These are phyloP conservation scores for Carallia brachiata DNA, from an alignment of 345 rosid species.

Conservation along the genomic window DNA sequence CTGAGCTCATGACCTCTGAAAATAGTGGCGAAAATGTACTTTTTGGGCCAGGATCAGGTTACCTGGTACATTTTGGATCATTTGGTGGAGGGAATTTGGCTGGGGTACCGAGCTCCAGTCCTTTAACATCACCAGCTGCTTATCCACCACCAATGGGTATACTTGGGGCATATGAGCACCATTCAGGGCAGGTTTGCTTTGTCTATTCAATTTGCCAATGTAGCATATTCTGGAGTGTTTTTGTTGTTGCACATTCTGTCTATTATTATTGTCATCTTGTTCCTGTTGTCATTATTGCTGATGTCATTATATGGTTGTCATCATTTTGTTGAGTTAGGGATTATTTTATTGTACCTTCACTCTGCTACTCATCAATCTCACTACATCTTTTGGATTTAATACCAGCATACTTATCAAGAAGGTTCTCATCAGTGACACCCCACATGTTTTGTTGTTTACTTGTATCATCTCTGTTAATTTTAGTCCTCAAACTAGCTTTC, in stretches of 20 bases:
- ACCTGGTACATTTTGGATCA: constrained; percentile 48
- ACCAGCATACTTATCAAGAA: no score
- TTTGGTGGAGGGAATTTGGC: constrained; percentile 46
- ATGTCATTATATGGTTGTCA: not conserved
- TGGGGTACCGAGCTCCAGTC: constrained; percentile 37
- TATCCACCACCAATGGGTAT: constrained; percentile 71
- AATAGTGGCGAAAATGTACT: constrained; percentile 36
- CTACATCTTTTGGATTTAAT: not conserved
- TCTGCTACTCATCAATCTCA: not conserved
- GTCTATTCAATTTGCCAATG: not conserved
- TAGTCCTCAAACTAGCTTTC: no score
- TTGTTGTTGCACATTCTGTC: not conserved
- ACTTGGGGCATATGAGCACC: constrained; percentile 71
- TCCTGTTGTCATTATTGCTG: not conserved
- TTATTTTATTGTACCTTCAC: not conserved
- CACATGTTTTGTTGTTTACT: no score
- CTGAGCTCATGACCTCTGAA: constrained; percentile 45
- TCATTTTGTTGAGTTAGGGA: not conserved
- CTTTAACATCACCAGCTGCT: constrained; percentile 38
- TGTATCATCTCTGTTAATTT: no score
- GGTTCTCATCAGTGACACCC: no score
- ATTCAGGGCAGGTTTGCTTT: constrained; percentile 46
- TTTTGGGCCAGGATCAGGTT: constrained; percentile 52
- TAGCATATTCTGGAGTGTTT: constrained; percentile 4
- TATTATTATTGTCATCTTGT: not conserved